Evolutionary conservation across 2,329 filamentous ascomycete genomes (phyloP).

Genomic region (Colletotrichum sp.): DNA sequence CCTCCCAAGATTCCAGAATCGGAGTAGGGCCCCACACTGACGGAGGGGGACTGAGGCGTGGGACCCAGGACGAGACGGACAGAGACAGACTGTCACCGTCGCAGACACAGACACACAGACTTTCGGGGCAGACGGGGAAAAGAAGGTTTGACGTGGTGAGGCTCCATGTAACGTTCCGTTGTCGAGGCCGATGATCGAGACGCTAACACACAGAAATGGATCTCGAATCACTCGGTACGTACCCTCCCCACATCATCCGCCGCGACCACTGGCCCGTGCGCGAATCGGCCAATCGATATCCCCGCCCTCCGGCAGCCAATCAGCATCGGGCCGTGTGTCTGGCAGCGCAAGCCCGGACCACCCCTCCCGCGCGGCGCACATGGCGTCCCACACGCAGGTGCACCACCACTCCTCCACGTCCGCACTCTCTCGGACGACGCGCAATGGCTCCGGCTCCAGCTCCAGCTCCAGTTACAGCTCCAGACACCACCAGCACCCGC

Average conservation of each 20-base stretch:
- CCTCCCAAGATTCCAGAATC: conserved; percentile 1
- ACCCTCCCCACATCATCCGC: background rate
- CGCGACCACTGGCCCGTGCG: background rate
- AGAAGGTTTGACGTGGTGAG: conserved; percentile 22
- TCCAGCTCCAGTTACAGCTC: background rate
- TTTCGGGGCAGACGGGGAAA: background rate
- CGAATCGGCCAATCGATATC: conserved; percentile 4
- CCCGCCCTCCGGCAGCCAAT: conserved; percentile 3
- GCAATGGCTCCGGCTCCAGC: conserved; percentile 1
- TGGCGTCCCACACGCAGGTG: conserved; percentile 12
- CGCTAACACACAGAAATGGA: conserved; percentile 13
- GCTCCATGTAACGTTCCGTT: conserved; percentile 23
- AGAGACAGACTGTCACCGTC: background rate
- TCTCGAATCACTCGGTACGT: background rate
- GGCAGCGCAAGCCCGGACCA: background rate
- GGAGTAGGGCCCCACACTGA: background rate
- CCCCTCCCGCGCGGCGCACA: conserved; percentile 1
- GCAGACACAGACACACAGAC: background rate
- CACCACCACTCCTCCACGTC: background rate
- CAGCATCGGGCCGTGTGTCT: background rate
- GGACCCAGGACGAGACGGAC: background rate
- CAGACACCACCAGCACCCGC: background rate
- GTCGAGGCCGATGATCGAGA: conserved; percentile 10
- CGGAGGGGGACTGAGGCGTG: background rate
- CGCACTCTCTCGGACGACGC: background rate